Conservation (phyloP, 2,329 filamentous ascomycete genomes). For the Aspergillus awamori region DNA sequence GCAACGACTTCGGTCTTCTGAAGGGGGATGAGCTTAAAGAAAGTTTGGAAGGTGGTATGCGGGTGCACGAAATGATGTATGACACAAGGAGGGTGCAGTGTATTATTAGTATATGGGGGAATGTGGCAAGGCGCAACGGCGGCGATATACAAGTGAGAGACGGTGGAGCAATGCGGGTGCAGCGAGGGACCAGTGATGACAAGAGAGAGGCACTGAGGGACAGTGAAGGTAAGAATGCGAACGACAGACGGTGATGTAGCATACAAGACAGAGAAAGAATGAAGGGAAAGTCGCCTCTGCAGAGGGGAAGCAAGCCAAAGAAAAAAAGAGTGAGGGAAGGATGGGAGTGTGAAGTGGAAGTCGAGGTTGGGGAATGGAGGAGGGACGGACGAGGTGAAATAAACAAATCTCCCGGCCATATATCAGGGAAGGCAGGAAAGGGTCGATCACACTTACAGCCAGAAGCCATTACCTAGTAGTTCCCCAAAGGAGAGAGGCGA, state of each 20-base stretch:
- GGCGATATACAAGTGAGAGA: conserved; percentile 9
- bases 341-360: conserved; percentile 23
- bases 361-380: conserved; percentile 35
- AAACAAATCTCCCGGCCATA: conserved; percentile 41
- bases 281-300: conserved; percentile 24
- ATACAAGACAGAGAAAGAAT: conserved; percentile 22
- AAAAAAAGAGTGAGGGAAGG: conserved; percentile 23
- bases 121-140: conserved; percentile 12
- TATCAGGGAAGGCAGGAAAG: conserved; percentile 26
- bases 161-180: background rate
- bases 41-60: background rate
- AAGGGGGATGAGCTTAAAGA: conserved; percentile 13
- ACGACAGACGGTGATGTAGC: conserved; percentile 14
- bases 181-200: conserved; percentile 8
- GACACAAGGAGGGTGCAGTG: conserved; percentile 4
- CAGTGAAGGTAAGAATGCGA: conserved; percentile 14
- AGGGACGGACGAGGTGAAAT: conserved; percentile 43
- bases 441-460: conserved; percentile 42
- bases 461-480: conserved; percentile 38
- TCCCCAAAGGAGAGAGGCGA: conserved; percentile 27
- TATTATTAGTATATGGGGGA: conserved; percentile 10
- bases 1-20: background rate
- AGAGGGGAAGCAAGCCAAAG: conserved; percentile 18
- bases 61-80: conserved; percentile 9
- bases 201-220: background rate